Evolutionary conservation across 371 early-diverging fungal species (phyloP), one percentile per base, ranked within the genome.

Genomic region (Syncephalastrum monosporum): DNA sequence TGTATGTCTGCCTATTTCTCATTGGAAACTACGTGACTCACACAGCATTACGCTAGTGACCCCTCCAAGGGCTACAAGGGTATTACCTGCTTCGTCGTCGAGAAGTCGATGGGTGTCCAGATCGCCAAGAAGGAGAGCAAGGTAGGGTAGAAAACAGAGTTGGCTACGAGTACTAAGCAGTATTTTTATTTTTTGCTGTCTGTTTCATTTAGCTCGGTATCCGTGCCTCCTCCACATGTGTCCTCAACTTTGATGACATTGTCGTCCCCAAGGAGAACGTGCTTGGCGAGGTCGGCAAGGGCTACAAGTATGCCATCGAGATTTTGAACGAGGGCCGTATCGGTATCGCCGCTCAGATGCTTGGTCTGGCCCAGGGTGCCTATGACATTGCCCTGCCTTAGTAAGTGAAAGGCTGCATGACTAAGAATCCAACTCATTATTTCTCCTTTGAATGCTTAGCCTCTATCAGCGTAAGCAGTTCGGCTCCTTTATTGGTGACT

Each of bases 231-330:
- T 94, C 95, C 8, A 98, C 99, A 3, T 97, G 98, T 71, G 86
- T 87, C 25, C 76, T 98, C 48, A 86, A 89, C 67, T 96, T 98
- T 81, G 99, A 98, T 65, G 91, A 94, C 56, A 71, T 98, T 59
- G 83, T 88, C 59, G 77, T 98, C 23, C 99, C 98, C 27, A 92
- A 84, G 49, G 78, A 74, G 51, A 95, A 96, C 67, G 76, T 98
- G 33, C 71, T 98, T 21, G 99, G 99, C 43, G 91, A 95, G 65
- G 77, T 94, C 53, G 97, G 97, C 56, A 87, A 95, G 80, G 99
- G 99, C 27, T 98, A 98, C 92, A 97, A 96, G 81, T 95, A 94
- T 60, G 97, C 98, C 53, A 98, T 98, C 61, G 96, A 96, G 73
- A 95, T 95, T 51, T 80, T 98, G 62, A 98, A 98, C 79, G 98